A percentile compares a stretch with the other conserved stretches of the same genome.
Evolutionary conservation across 805 yeast genomes (phyloP).

Genomic region (Lipomyces kockii): DNA sequence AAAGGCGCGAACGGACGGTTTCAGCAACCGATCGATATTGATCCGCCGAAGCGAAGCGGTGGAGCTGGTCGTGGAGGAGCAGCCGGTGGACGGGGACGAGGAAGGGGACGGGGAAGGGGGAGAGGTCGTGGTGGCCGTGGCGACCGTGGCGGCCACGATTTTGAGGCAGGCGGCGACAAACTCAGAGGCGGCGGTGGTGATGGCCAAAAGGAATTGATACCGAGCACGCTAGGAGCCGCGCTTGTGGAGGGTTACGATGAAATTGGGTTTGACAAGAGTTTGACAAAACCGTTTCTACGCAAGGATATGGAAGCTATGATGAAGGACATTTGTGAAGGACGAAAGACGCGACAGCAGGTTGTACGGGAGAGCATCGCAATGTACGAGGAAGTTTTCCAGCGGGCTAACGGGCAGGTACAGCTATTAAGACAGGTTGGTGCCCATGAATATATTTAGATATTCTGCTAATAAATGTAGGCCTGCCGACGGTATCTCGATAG

Average conservation of each 20-base stretch:
- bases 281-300: slow-evolving; percentile 88
- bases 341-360: slow-evolving; percentile 57
- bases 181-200: slow-evolving; percentile 34
- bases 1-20: slow-evolving; percentile 26
- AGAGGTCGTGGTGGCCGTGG: slow-evolving; percentile 22
- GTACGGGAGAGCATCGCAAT: slow-evolving; percentile 57
- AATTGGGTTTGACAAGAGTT: slow-evolving; percentile 72
- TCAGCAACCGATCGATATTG: slow-evolving; percentile 21
- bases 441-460: neutral
- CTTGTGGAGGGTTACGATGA: slow-evolving; percentile 85
- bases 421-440: slow-evolving; percentile 40
- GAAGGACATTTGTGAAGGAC: slow-evolving; percentile 70
- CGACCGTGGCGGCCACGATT: slow-evolving; percentile 3
- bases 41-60: slow-evolving; percentile 39
- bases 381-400: slow-evolving; percentile 65
- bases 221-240: slow-evolving; percentile 83
- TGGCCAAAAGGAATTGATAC: slow-evolving; percentile 56
- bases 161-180: slow-evolving; percentile 8
- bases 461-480: slow-evolving; percentile 4
- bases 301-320: slow-evolving; percentile 72
- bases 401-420: slow-evolving; percentile 52
- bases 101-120: slow-evolving; percentile 26
- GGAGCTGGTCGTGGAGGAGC: slow-evolving; percentile 23
- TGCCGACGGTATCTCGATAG: slow-evolving; percentile 11
- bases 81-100: slow-evolving; percentile 21